Evolutionary conservation across 805 yeast species (phyloP), one percentile per base, ranked within the genome.

Genomic region (Lachancea quebecensis): DNA sequence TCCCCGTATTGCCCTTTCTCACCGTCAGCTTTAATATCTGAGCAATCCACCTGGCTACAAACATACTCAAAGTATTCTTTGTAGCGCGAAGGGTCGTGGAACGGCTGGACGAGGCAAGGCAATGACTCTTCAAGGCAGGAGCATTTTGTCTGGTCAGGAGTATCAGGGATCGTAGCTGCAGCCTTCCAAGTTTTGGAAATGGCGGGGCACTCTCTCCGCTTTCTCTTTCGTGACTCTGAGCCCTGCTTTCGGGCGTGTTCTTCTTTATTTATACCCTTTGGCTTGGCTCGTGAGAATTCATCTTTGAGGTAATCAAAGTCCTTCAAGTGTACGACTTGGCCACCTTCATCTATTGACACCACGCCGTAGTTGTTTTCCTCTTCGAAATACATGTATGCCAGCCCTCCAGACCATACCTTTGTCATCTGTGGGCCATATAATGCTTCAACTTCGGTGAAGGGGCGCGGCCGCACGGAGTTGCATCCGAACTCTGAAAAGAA

Each of bases 401-500:
- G 76, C 56, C 91, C 95, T 54, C 95, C 93, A 36, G 91, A 84
- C 93, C 93, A 85, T 39, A 81, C 81, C 53, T 72, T 77, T 28
- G 86, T 77, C 95, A 85, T 85, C 38, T 81, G 72, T 35, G 69
- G 66, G 31, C 83, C 73, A 70, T 73, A 85, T 17, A 85, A 60
- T 41, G 86, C 77, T 30, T 69, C 77, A 44, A 85, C 80, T 65
- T 85, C 91, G 21, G 81, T 73, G 71, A 85, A 85, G 37, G 74
- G 75, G 68, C 93, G 76, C 54, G 90, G 91, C 51, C 70, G 65
- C 36, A 75, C 78, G 31, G 59, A 55, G 65, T 84, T 84, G 66
- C 93, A 85, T 45, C 93, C 91, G 65, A 83, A 84, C 67, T 85
- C 93, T 14, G 89, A 82, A 66, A 85, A 83, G 68, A 85, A 84